A percentile compares a stretch with the other conserved stretches of the same genome.
Conservation (phyloP, 2,329 filamentous ascomycete species). For the Aspergillus felis region DNA sequence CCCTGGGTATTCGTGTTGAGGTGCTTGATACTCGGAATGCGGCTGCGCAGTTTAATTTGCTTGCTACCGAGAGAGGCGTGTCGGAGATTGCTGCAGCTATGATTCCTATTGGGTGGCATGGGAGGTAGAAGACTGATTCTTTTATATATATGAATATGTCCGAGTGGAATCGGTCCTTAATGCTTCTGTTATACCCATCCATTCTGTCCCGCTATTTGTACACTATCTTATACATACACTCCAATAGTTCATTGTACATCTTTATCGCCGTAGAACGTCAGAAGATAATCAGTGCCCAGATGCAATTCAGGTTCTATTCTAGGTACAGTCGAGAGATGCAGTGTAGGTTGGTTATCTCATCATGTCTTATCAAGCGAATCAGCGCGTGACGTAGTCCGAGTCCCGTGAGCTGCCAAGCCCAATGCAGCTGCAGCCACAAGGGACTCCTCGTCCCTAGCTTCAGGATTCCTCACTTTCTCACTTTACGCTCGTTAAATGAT, state of each 20-base stretch:
- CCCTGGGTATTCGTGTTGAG: conserved; percentile 79
- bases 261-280: not conserved
- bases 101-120: conserved; percentile 79
- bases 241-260: not conserved
- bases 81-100: conserved; percentile 81
- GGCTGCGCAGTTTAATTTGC: conserved; percentile 86
- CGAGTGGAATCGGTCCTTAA: conserved; percentile 8
- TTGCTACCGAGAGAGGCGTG: conserved; percentile 90
- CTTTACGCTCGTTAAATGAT: not conserved
- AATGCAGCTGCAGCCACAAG: conserved; percentile 1
- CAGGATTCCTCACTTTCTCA: not conserved
- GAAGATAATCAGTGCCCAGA: not conserved
- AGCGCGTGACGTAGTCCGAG: conserved; percentile 27
- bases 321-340: not conserved
- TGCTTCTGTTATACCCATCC: not conserved
- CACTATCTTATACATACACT: not conserved
- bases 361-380: not conserved
- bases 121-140: conserved; percentile 11
- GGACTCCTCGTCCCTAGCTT: not conserved
- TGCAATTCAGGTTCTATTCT: not conserved
- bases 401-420: conserved; percentile 25
- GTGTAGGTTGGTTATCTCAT: not conserved
- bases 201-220: not conserved
- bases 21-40: conserved; percentile 91
- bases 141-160: not conserved